Evolutionary conservation across 495 filamentous ascomycete species (phyloP), one percentile per base, ranked within the genome.

Genomic region (Penicillium chermesinum): DNA sequence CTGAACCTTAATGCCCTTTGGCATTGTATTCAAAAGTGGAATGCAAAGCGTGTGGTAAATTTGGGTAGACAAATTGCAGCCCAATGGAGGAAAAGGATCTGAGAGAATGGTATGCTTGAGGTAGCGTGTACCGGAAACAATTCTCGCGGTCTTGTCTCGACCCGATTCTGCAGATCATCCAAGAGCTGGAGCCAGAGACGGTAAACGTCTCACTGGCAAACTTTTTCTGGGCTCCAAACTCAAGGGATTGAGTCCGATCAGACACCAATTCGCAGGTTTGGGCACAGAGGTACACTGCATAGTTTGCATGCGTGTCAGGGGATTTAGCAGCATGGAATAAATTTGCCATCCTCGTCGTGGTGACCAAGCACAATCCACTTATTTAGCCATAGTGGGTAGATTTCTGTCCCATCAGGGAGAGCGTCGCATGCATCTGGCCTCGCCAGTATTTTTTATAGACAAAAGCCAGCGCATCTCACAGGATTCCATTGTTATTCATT

Each of bases 61-160:
- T 39, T 76, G 74, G 22, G 75, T 75, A 1, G 67, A 69, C 0
- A 72, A 76, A 78, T 76, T 7, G 74, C 74, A 6, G 71, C 69
- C 63, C 70, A 69, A 36, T 71, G 66, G 10, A 65, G 45, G 38
- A 71, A 78, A 7, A 78, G 55, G 10, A 76, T 67, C 15, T 66
- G 56, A 0, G 72, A 68, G 37, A 77, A 77, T 9, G 71, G 69
- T 34, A 57, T 64, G 7, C 49, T 59, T 14, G 48, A 37, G 19
- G 59, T 60, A 1, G 59, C 66, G 14, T 67, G 55, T 0, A 68
- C 61, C 0, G 72, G 66, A 16, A 70, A 42, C 19, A 78, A 33
- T 34, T 75, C 72, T 10, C 49, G 27, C 7, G 71, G 72, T 16
- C 72, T 55, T n/a, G 65, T 50, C 10, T 57, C 52, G 6, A 64